phyloP scores from a whole-genome alignment of 2,329 filamentous ascomycete genomes.

The Monilinia fructicola region DNA sequence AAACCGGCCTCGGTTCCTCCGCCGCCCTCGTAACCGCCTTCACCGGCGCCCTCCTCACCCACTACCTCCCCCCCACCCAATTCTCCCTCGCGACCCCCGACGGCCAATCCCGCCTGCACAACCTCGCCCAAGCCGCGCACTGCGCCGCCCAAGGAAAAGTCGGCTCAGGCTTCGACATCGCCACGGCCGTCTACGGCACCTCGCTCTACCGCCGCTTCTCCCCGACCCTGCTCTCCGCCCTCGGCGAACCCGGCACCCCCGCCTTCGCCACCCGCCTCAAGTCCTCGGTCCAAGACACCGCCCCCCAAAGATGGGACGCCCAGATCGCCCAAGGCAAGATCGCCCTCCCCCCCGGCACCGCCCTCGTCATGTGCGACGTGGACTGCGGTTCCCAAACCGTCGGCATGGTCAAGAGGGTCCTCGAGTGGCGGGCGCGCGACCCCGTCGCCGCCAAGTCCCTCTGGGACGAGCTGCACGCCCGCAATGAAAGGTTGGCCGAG shows the following conservation, averaged over 20 bases:
- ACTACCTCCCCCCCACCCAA: slow-evolving; percentile 61
- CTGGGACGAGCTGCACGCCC: slow-evolving; percentile 72
- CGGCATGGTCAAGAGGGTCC: slow-evolving; percentile 89
- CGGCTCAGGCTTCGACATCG: slow-evolving; percentile 93
- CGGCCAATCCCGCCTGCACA: slow-evolving; percentile 70
- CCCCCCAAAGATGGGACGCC: slow-evolving; percentile 68
- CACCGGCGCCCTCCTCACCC: slow-evolving; percentile 71
- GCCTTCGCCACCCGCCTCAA: slow-evolving; percentile 68
- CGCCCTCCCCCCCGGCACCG: slow-evolving; percentile 68
- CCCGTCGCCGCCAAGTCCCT: slow-evolving; percentile 63
- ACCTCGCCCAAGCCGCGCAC: slow-evolving; percentile 89
- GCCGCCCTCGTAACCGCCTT: slow-evolving; percentile 90
- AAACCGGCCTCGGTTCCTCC: slow-evolving; percentile 93
- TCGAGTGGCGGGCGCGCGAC: slow-evolving; percentile 73
- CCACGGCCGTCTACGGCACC: slow-evolving; percentile 86
- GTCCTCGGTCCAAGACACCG: slow-evolving; percentile 62
- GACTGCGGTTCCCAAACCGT: slow-evolving; percentile 92
- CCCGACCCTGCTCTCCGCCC: slow-evolving; percentile 64
- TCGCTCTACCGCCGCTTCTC: slow-evolving; percentile 93
- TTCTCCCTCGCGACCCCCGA: slow-evolving; percentile 58
- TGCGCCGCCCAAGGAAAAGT: slow-evolving; percentile 97
- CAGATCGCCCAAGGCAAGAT: slow-evolving; percentile 70
- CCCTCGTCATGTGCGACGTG: slow-evolving; percentile 91
- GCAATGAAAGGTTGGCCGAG: slow-evolving; percentile 69
- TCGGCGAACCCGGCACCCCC: slow-evolving; percentile 65